These are phyloP conservation scores for Carpinus viminea DNA, from an alignment of 306 rosid genomes.

Conservation along the genomic window DNA sequence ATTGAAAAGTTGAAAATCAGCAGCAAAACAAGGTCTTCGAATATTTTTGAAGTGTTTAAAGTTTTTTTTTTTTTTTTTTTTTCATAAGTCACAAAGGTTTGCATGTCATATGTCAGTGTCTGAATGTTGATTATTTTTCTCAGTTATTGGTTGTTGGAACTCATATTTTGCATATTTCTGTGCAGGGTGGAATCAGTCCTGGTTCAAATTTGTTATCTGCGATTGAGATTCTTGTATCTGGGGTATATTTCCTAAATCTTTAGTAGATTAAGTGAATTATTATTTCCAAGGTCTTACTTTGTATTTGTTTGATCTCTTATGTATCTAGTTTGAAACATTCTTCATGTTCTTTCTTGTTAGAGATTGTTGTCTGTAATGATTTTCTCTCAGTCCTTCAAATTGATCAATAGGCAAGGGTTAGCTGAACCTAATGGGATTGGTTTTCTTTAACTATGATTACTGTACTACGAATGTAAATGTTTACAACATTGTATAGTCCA, in stretches of 20 bases:
- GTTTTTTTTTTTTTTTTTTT: slow-evolving; percentile 44
- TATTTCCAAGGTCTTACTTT: slow-evolving; percentile 13
- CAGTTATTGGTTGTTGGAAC: slow-evolving; percentile 19
- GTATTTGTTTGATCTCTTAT: slow-evolving; percentile 3
- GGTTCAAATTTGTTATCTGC: slow-evolving; percentile 96
- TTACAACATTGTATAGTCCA: background rate
- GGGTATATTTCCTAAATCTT: slow-evolving; percentile 58
- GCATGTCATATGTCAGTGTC: slow-evolving; percentile 29
- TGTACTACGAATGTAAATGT: background rate
- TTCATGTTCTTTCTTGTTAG: slow-evolving; percentile 10
- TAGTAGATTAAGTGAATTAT: slow-evolving; percentile 20
- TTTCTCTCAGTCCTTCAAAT: background rate
- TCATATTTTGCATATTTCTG: slow-evolving; percentile 28
- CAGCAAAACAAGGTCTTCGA: slow-evolving; percentile 81
- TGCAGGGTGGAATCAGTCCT: slow-evolving; percentile 83
- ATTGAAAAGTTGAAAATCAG: slow-evolving; percentile 83
- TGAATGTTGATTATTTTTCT: slow-evolving; percentile 13
- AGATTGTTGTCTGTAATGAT: slow-evolving; percentile 10
- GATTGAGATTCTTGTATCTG: slow-evolving; percentile 85
- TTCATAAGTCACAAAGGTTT: slow-evolving; percentile 80
- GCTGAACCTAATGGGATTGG: background rate
- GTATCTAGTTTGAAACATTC: background rate
- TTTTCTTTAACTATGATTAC: background rate
- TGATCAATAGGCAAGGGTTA: background rate
- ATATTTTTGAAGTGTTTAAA: slow-evolving; percentile 61